Evolutionary conservation across 192 early-diverging fungal genomes (phyloP).

Genomic region (Mortierella alpina): DNA sequence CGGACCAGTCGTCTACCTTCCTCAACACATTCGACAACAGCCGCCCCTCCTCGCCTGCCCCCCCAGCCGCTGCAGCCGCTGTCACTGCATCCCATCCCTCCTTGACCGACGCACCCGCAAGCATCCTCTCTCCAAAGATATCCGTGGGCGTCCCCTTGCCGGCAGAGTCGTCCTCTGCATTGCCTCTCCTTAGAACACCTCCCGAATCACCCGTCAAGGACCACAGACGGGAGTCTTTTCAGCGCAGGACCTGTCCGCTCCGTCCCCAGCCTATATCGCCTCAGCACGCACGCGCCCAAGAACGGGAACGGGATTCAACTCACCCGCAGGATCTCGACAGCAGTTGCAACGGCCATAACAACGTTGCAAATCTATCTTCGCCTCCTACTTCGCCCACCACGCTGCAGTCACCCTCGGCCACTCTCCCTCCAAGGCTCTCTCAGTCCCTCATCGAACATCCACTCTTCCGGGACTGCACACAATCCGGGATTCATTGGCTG

Average conservation of each 20-base stretch:
- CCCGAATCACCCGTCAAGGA: slow-evolving; percentile 45
- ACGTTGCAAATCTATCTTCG: slow-evolving; percentile 18
- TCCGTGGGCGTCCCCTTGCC: slow-evolving; percentile 6
- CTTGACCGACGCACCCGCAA: background rate
- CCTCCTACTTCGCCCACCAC: slow-evolving; percentile 39
- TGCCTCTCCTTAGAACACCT: slow-evolving; percentile 30
- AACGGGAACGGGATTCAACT: background rate
- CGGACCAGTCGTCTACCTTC: slow-evolving; percentile 10
- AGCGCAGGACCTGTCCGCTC: background rate
- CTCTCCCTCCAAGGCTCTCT: slow-evolving; percentile 34
- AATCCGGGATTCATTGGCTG: slow-evolving; percentile 26
- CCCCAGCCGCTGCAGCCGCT: background rate
- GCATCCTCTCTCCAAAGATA: slow-evolving; percentile 32
- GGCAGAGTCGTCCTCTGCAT: background rate
- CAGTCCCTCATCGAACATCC: slow-evolving; percentile 46
- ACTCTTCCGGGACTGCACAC: slow-evolving; percentile 35
- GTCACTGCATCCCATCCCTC: background rate
- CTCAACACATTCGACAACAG: slow-evolving; percentile 45
- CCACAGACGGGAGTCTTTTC: slow-evolving; percentile 24
- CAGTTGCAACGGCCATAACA: slow-evolving; percentile 4
- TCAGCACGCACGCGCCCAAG: too few relatives aligned
- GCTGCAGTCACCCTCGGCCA: background rate
- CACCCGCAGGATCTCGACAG: background rate
- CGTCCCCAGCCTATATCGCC: background rate
- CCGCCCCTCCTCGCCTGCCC: slow-evolving; percentile 40